Conservation (phyloP, 148 eudicot genomes). For the Polygonum maritimum region DNA sequence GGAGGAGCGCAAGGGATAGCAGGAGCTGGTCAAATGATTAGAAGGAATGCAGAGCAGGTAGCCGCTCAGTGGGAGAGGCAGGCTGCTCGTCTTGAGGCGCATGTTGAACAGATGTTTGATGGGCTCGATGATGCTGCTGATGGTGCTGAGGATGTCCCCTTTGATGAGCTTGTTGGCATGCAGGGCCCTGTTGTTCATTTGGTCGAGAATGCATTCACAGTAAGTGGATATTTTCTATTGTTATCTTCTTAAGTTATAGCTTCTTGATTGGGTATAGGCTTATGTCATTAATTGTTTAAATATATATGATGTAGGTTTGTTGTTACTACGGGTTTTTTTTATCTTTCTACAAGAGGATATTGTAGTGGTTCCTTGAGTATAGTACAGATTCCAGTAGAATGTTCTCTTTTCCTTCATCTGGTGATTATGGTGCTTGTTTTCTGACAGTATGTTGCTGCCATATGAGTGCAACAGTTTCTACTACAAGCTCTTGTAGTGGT, state of each 20-base stretch:
- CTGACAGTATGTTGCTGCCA: not conserved
- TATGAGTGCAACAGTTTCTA: not conserved
- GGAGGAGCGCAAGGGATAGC: constrained; percentile 70
- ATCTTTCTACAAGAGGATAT: not conserved
- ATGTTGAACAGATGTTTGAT: constrained; percentile 98
- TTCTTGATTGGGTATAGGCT: not conserved
- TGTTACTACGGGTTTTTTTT: not conserved
- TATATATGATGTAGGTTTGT: not conserved
- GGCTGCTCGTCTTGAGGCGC: constrained; percentile 99
- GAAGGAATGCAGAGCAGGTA: constrained; percentile 90
- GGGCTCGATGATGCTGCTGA: constrained; percentile 97
- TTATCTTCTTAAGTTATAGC: not conserved
- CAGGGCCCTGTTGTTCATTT: constrained; percentile 97
- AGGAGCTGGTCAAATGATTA: constrained; percentile 80
- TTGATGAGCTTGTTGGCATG: constrained; percentile 99
- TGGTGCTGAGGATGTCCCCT: constrained; percentile 98
- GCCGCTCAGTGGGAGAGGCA: constrained; percentile 98
- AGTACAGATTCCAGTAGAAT: not conserved
- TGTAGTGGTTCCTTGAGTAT: not conserved
- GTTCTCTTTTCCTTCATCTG: not conserved
- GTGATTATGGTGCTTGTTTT: not conserved
- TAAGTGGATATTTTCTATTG: not conserved
- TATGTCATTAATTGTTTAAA: not conserved
- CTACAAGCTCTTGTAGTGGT: too few species aligned
- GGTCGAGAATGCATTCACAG: constrained; percentile 95